These are phyloP conservation scores for Hypoxylon intermedium DNA, from an alignment of 495 filamentous ascomycete species.

Conservation along the genomic window DNA sequence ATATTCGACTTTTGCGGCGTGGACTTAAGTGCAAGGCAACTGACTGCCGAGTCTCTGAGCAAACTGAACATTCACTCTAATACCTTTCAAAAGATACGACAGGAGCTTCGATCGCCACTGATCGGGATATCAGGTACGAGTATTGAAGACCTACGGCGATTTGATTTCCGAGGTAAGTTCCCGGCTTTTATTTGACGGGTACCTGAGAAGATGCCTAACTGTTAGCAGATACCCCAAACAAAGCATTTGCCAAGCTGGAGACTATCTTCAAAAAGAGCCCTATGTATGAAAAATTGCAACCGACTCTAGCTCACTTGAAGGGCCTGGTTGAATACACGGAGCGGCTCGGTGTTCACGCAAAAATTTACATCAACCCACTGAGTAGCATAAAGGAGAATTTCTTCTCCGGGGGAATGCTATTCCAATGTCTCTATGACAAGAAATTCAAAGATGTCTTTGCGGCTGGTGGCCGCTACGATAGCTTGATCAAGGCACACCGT, in stretches of 20 bases:
- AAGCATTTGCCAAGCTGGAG: conserved; percentile 75
- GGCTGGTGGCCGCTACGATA: conserved; percentile 92
- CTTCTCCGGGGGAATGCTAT: conserved; percentile 85
- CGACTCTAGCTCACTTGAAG: conserved; percentile 79
- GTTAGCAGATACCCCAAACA: conserved; percentile 68
- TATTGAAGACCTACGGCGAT: conserved; percentile 85
- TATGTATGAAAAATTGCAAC: conserved; percentile 68
- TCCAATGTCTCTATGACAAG: conserved; percentile 88
- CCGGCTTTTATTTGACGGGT: conserved; percentile 1
- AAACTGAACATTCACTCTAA: conserved; percentile 84
- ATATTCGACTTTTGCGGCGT: conserved; percentile 91
- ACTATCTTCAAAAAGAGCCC: conserved; percentile 74
- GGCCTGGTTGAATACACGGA: conserved; percentile 77
- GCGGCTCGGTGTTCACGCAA: conserved; percentile 74
- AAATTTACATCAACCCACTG: conserved; percentile 84
- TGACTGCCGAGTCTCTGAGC: conserved; percentile 83
- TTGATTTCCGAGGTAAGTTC: conserved; percentile 81
- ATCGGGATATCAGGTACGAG: conserved; percentile 88
- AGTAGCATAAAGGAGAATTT: conserved; percentile 92
- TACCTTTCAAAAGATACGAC: conserved; percentile 84
- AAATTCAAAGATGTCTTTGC: conserved; percentile 87
- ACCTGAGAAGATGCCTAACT: conserved; percentile 10
- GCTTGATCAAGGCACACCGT: conserved; percentile 75
- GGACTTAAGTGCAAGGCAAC: conserved; percentile 66
- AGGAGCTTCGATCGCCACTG: conserved; percentile 78